Conservation (phyloP, 2,329 filamentous ascomycete genomes). For the Alternaria rosae region DNA sequence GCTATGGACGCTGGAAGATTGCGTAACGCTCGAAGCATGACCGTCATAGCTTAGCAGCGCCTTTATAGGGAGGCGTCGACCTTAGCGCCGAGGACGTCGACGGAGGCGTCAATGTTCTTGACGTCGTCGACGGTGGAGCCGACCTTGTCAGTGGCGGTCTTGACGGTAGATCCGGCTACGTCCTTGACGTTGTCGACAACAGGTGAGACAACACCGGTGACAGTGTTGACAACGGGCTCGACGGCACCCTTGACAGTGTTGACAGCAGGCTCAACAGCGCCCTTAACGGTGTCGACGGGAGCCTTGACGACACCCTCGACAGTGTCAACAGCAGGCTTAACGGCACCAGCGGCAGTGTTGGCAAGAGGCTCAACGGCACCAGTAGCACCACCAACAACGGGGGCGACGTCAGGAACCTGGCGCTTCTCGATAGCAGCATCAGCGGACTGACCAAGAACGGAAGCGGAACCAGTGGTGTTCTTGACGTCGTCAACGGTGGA, state of each 20-base stretch:
- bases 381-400: neutral
- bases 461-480: neutral
- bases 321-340: neutral
- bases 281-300: neutral
- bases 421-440: neutral
- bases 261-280: neutral
- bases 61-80: neutral
- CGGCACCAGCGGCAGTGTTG: neutral
- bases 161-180: neutral
- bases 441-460: neutral
- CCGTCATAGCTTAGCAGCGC: neutral
- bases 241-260: neutral
- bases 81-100: neutral
- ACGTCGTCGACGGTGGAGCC: neutral
- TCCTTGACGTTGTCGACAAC: neutral
- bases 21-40: neutral
- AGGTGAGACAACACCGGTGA: neutral
- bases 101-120: neutral
- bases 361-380: neutral
- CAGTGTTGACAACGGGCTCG: neutral
- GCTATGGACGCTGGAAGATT: neutral
- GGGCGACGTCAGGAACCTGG: neutral
- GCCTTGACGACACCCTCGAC: neutral
- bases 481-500: neutral
- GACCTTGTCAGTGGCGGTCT: neutral